phyloP scores from a whole-genome alignment of 257 asterid genomes.

The Buddleja alternifolia region DNA sequence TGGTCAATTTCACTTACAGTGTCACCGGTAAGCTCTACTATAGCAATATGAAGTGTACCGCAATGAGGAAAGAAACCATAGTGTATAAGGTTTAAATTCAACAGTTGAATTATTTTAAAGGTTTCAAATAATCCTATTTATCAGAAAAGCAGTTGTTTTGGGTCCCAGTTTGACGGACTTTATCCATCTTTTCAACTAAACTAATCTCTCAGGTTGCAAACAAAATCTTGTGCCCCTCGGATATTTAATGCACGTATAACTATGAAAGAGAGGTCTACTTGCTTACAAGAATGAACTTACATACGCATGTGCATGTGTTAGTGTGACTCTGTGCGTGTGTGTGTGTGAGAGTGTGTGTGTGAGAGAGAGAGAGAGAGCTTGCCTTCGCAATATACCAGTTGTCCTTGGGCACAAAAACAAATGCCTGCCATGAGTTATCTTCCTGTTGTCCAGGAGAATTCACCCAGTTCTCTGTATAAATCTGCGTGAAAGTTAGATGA shows the following conservation, averaged over 20 bases:
- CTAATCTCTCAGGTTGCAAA: background rate
- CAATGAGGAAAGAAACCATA: too few species aligned
- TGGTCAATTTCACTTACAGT: background rate
- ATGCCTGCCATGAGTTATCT: constrained; percentile 99
- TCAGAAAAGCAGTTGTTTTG: background rate
- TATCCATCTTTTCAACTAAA: background rate
- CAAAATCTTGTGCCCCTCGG: background rate
- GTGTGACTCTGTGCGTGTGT: background rate
- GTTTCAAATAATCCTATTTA: background rate
- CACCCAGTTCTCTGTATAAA: constrained; percentile 98
- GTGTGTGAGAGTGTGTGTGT: background rate
- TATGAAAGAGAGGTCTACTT: background rate
- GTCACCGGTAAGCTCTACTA: too few species aligned
- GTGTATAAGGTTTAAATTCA: background rate
- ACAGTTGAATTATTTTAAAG: background rate
- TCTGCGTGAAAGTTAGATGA: constrained; percentile 52
- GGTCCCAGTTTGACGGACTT: background rate
- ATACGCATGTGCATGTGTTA: background rate
- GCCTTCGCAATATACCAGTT: constrained; percentile 94
- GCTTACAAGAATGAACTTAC: background rate
- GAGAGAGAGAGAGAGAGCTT: constrained; percentile 41
- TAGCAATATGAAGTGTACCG: too few species aligned
- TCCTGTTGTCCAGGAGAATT: constrained; percentile 97
- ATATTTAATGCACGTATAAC: background rate
- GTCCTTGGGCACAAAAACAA: constrained; percentile 78